Evolutionary conservation across 2,329 filamentous ascomycete genomes (phyloP).

Genomic region (Nothophaeocryptopus gaeumannii): DNA sequence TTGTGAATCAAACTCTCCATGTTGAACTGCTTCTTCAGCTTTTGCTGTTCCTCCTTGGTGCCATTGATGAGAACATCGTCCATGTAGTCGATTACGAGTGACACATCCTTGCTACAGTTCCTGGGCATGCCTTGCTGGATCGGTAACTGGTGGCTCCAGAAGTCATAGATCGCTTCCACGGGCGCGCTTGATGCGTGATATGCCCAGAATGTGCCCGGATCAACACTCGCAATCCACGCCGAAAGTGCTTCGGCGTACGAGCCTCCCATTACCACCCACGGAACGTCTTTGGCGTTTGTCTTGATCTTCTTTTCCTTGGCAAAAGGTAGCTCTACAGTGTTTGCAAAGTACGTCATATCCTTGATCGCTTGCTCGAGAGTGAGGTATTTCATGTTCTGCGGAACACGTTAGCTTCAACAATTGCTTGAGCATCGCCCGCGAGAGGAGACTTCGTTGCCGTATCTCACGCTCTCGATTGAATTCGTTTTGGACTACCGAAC

Average conservation of each 20-base stretch:
- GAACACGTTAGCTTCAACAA: too few species aligned
- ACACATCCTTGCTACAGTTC: constrained; percentile 57
- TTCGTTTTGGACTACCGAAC: too few species aligned
- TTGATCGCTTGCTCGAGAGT: constrained; percentile 54
- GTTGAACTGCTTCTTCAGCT: constrained; percentile 54
- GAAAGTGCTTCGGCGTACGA: constrained; percentile 57
- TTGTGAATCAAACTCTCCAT: constrained; percentile 50
- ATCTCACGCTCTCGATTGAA: too few species aligned
- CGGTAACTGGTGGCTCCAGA: constrained; percentile 58
- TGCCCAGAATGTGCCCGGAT: constrained; percentile 59
- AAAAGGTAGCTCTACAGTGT: constrained; percentile 54
- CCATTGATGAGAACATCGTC: constrained; percentile 34
- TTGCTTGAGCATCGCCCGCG: too few species aligned
- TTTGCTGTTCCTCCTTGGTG: constrained; percentile 33
- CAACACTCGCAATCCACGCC: constrained; percentile 54
- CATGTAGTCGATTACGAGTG: constrained; percentile 53
- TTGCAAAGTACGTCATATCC: constrained; percentile 56
- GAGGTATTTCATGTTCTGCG: constrained; percentile 50
- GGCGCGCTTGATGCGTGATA: constrained; percentile 58
- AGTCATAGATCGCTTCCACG: constrained; percentile 56
- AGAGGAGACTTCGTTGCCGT: too few species aligned
- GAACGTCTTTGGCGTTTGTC: constrained; percentile 53
- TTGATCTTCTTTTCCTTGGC: constrained; percentile 44
- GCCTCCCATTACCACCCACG: constrained; percentile 57
- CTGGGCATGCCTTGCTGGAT: constrained; percentile 57